Base-by-base conservation (phyloP, 2,329 filamentous ascomycete genomes). In the Huntiella bhutanensis region DNA sequence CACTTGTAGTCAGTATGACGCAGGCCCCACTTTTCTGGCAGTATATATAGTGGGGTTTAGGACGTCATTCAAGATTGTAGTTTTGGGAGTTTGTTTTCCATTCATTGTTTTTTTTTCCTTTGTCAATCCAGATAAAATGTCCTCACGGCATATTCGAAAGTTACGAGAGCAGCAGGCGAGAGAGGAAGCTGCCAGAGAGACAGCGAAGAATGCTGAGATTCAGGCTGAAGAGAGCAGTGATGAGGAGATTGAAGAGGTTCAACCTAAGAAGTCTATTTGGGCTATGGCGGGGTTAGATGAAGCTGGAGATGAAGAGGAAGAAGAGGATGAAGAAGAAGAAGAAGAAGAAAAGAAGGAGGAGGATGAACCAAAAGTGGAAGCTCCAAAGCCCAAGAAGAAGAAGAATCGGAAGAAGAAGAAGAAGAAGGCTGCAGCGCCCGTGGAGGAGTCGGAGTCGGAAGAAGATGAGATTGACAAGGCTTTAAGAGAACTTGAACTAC, bases 391-490 rank as follows among this genome's bases (percentile, higher is more conserved):
- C 5, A 10, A 59, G 52, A 61, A 49, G 51, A 60, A 55, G 46
- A 60, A 53, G 51, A 66, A 64, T 54, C 62, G 59, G 52, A 57
- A 58, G 48, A 66, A 64, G 51, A 62, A 59, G 36, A 59, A 60
- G 46, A 62, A 58, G 51, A 33, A 38, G 4, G 45, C 19, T 7
- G 12, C 13, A n/a, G 4, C n/a, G 5, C 13, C 32, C 1, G 16
- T n/a, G 6, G 11, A 12, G 12, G 37, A 13, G 17, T 6, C 52
- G 2, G 54, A 55, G 19, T 60, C 58, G 1, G 22, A 41, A 12
- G 58, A 65, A 16, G 71, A 75, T 49, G 72, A 76, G 51, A 75
- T 76, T 45, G 72, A 75, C 52, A 62, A 62, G 48, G 71, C 68
- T 2, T 61, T 76, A 35, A 60, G 63, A 47, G 66, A 70, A 51